Evolutionary conservation across 352 stramenopile genomes (phyloP).

Genomic region (Phytophthora citricola): DNA sequence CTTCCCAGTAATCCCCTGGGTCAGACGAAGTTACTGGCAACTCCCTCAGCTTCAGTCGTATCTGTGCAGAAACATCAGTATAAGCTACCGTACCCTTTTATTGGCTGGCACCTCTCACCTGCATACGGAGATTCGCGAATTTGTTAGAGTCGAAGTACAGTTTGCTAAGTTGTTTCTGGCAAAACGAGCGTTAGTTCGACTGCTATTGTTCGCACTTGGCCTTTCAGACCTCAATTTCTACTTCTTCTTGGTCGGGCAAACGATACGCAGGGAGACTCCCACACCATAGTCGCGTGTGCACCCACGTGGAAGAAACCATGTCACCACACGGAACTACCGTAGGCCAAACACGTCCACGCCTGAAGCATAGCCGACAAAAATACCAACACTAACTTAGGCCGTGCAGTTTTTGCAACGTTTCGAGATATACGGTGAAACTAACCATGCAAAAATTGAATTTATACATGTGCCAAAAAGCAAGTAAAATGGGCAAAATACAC

Average conservation of each 20-base stretch:
- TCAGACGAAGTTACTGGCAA: conserved; percentile 41
- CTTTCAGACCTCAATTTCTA: conserved; percentile 32
- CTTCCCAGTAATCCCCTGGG: conserved; percentile 23
- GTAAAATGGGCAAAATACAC: too few species aligned
- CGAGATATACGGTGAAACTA: too few species aligned
- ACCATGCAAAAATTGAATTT: too few species aligned
- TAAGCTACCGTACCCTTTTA: background rate
- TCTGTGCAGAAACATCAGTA: conserved; percentile 24
- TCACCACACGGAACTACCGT: conserved; percentile 1
- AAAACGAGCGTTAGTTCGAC: background rate
- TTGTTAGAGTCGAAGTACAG: conserved; percentile 45
- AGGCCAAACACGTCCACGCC: background rate
- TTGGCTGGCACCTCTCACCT: conserved; percentile 23
- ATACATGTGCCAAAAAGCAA: too few species aligned
- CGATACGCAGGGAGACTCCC: conserved; percentile 55
- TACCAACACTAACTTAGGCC: conserved; percentile 1
- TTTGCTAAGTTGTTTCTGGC: conserved; percentile 40
- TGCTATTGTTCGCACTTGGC: background rate
- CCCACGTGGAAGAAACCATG: conserved; percentile 43
- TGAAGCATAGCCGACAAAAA: conserved; percentile 17
- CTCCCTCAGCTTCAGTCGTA: conserved; percentile 63
- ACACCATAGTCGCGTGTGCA: conserved; percentile 50
- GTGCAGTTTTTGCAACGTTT: background rate
- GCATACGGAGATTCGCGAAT: conserved; percentile 47
- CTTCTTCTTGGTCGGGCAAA: conserved; percentile 39